A percentile compares a stretch with the other conserved stretches of the same genome.
Conservation (phyloP, 2,329 filamentous ascomycete species). For the Fusarium sp. region DNA sequence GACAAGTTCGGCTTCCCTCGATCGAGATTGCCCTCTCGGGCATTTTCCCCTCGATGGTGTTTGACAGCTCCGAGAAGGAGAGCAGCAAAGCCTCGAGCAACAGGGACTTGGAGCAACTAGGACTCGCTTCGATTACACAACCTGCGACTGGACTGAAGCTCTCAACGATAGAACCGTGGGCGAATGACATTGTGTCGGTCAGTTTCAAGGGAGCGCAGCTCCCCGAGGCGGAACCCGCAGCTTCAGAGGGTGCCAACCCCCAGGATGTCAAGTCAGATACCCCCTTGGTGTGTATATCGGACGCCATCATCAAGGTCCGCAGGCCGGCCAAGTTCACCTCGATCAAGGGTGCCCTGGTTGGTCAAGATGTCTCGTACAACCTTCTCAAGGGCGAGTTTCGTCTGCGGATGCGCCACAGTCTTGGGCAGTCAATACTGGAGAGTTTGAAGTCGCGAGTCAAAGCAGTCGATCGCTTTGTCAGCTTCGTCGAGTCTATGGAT, state of each 20-base stretch:
- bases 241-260: slow-evolving; percentile 7
- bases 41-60: slow-evolving; percentile 54
- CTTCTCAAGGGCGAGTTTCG: slow-evolving; percentile 70
- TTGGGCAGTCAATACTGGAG: slow-evolving; percentile 70
- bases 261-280: slow-evolving; percentile 9
- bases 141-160: slow-evolving; percentile 29
- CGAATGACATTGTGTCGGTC: slow-evolving; percentile 68
- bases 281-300: slow-evolving; percentile 56
- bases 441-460: slow-evolving; percentile 71
- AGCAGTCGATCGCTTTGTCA: slow-evolving; percentile 77
- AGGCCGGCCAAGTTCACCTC: slow-evolving; percentile 66
- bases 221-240: slow-evolving; percentile 24
- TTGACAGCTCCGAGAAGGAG: slow-evolving; percentile 37
- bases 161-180: slow-evolving; percentile 62
- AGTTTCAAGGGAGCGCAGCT: slow-evolving; percentile 63
- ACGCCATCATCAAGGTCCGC: slow-evolving; percentile 67
- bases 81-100: slow-evolving; percentile 6
- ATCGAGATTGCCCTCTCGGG: slow-evolving; percentile 63
- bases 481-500: slow-evolving; percentile 75
- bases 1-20: slow-evolving; percentile 60
- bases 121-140: slow-evolving; percentile 41
- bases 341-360: slow-evolving; percentile 67
- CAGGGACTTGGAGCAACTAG: slow-evolving; percentile 21
- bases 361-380: slow-evolving; percentile 71
- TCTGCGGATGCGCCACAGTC: slow-evolving; percentile 68